Base-by-base conservation (phyloP, 140 eudicot species). In the Senecio squalidus region DNA sequence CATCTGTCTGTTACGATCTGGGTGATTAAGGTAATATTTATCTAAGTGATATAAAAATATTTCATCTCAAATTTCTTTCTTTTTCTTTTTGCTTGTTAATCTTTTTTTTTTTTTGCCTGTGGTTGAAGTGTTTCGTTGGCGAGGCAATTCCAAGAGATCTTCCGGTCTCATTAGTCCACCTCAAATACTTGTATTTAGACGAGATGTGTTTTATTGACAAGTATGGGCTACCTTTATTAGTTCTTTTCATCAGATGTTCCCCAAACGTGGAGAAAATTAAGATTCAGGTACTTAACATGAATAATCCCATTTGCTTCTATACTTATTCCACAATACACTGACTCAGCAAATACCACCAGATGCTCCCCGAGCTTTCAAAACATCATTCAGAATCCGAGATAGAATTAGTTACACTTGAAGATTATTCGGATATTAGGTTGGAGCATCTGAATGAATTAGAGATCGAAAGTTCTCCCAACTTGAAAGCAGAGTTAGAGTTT, bases 11-110 rank as follows among this genome's bases (percentile, higher is more conserved):
- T 70, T 59, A 4, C 27, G 10, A 22, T 4, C 36, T 3, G 6
- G n/a, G 8, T 38, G 14, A 2, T 58, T 18, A 3, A 47, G 74
- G 67, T 68, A 68, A 34, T 13, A 33, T 33, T 33, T 34, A 34
- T 34, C 11, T 14, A 0, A 3, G 11, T 6, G 1, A 9, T 9
- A 0, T n/a, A n/a, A n/a, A n/a, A n/a, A n/a, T n/a, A n/a, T n/a
- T n/a, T n/a, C n/a, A n/a, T n/a, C n/a, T n/a, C n/a, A n/a, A n/a
- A n/a, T n/a, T n/a, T n/a, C n/a, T n/a, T n/a, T n/a, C n/a, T n/a
- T n/a, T n/a, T n/a, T n/a, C n/a, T n/a, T n/a, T 9, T 34, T 10
- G 40, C 13, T 34, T 23, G 25, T 20, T 56, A 14, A 34, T 38
- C 33, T 36, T 9, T 34, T 3, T 3, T 40, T 34, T 3, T 3